Conservation (phyloP, 495 filamentous ascomycete species). For the Parmelia sp. region DNA sequence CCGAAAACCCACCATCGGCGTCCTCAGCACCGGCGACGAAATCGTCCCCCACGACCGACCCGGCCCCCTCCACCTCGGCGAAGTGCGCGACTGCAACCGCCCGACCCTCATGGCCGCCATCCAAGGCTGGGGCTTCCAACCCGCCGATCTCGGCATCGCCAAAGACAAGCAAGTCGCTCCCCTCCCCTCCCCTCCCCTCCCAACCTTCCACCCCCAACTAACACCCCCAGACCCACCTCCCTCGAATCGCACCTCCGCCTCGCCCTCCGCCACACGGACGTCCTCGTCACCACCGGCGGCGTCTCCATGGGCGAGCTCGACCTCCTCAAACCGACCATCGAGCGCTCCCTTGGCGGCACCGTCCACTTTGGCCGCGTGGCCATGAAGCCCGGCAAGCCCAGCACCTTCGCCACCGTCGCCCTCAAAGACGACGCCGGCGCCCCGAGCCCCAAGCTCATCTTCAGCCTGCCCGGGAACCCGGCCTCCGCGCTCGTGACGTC, state of each 20-base stretch:
- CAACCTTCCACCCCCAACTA: background rate
- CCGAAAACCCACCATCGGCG: slow-evolving; percentile 70
- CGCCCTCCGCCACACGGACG: slow-evolving; percentile 65
- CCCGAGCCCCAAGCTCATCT: slow-evolving; percentile 63
- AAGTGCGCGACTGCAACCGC: slow-evolving; percentile 90
- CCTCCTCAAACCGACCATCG: slow-evolving; percentile 93
- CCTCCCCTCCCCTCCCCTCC: slow-evolving; percentile 8
- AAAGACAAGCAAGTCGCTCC: slow-evolving; percentile 56
- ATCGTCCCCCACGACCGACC: slow-evolving; percentile 70
- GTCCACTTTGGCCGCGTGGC: slow-evolving; percentile 95
- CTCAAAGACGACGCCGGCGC: slow-evolving; percentile 44
- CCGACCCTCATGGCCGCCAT: slow-evolving; percentile 76
- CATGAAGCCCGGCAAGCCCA: slow-evolving; percentile 98
- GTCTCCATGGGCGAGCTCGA: slow-evolving; percentile 99
- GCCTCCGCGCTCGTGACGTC: slow-evolving; percentile 89
- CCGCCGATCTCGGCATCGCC: slow-evolving; percentile 81
- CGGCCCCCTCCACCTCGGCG: slow-evolving; percentile 60
- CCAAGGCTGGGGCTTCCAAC: slow-evolving; percentile 67
- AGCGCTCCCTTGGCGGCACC: slow-evolving; percentile 79
- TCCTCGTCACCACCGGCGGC: slow-evolving; percentile 88
- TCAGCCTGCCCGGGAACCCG: slow-evolving; percentile 91
- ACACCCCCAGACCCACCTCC: slow-evolving; percentile 44
- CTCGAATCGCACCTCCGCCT: slow-evolving; percentile 70
- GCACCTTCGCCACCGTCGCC: slow-evolving; percentile 88
- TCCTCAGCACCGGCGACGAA: slow-evolving; percentile 93